phyloP scores from a whole-genome alignment of 768 basidiomycete genomes.

The Mycena epipterygia region DNA sequence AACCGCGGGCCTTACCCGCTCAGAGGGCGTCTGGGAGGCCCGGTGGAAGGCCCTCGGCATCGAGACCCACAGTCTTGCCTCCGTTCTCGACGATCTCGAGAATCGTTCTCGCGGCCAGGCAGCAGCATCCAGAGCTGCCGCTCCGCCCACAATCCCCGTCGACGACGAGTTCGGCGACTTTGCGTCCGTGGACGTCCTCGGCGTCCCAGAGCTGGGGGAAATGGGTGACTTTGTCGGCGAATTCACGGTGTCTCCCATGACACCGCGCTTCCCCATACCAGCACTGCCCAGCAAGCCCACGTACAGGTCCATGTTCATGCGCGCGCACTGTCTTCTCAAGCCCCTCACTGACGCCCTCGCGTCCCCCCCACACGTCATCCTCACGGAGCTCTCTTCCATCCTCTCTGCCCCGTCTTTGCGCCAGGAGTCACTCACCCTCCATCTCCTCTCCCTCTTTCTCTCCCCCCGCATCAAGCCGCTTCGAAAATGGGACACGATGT shows the following conservation, averaged over 20 bases:
- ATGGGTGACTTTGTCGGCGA: slow-evolving; percentile 63
- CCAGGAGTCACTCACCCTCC: slow-evolving; percentile 76
- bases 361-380: slow-evolving; percentile 75
- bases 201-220: slow-evolving; percentile 52
- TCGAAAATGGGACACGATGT: slow-evolving; percentile 72
- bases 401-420: slow-evolving; percentile 59
- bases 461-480: slow-evolving; percentile 80
- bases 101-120: slow-evolving; percentile 55
- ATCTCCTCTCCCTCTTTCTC: slow-evolving; percentile 81
- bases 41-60: slow-evolving; percentile 76
- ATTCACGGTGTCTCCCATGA: slow-evolving; percentile 35
- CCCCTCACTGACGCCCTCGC: slow-evolving; percentile 70
- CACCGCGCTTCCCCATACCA: slow-evolving; percentile 35
- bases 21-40: slow-evolving; percentile 84
- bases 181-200: slow-evolving; percentile 60
- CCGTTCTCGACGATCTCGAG: slow-evolving; percentile 74
- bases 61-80: slow-evolving; percentile 57
- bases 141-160: slow-evolving; percentile 73
- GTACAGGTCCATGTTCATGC: slow-evolving; percentile 72
- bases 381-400: slow-evolving; percentile 66
- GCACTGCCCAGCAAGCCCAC: slow-evolving; percentile 51
- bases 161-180: slow-evolving; percentile 96
- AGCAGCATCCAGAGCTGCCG: slow-evolving; percentile 54
- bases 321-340: slow-evolving; percentile 74
- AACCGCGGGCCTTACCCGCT: slow-evolving; percentile 70